phyloP scores from a whole-genome alignment of 2,329 filamentous ascomycete genomes.

The Parafenestella ontariensis region DNA sequence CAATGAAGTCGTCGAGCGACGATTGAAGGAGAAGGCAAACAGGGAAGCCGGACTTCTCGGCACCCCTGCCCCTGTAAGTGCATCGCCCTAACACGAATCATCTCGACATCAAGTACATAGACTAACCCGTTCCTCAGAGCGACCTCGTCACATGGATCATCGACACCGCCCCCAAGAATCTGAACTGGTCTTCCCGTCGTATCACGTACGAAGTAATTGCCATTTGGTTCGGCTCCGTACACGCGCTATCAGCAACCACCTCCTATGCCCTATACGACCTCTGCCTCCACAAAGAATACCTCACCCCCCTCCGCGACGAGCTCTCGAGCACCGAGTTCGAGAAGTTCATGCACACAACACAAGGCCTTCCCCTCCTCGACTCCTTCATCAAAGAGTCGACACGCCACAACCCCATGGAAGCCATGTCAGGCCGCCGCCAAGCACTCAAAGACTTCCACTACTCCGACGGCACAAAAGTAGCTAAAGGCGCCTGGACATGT shows the following conservation, averaged over 20 bases:
- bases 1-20: neutral
- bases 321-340: neutral
- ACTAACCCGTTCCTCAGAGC: neutral
- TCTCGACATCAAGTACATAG: neutral
- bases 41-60: neutral
- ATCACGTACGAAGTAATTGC: slow-evolving; percentile 17
- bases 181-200: slow-evolving; percentile 6
- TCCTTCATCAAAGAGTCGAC: slow-evolving; percentile 23
- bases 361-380: slow-evolving; percentile 18
- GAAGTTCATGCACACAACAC: neutral
- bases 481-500: slow-evolving; percentile 17
- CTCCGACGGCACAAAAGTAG: slow-evolving; percentile 21
- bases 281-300: slow-evolving; percentile 16
- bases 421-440: slow-evolving; percentile 11
- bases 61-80: neutral
- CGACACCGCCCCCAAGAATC: slow-evolving; percentile 9
- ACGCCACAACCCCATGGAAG: slow-evolving; percentile 13
- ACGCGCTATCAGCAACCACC: slow-evolving; percentile 25
- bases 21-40: neutral
- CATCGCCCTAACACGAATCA: neutral
- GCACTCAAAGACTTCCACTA: slow-evolving; percentile 21
- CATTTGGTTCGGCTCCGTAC: slow-evolving; percentile 27
- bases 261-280: slow-evolving; percentile 19
- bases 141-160: slow-evolving; percentile 20
- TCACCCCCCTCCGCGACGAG: slow-evolving; percentile 18